Percentiles rank a stretch among this genome's conserved stretches.
phyloP scores from a whole-genome alignment of 805 yeast species.

The Tetrapisispora iriomotensis region DNA sequence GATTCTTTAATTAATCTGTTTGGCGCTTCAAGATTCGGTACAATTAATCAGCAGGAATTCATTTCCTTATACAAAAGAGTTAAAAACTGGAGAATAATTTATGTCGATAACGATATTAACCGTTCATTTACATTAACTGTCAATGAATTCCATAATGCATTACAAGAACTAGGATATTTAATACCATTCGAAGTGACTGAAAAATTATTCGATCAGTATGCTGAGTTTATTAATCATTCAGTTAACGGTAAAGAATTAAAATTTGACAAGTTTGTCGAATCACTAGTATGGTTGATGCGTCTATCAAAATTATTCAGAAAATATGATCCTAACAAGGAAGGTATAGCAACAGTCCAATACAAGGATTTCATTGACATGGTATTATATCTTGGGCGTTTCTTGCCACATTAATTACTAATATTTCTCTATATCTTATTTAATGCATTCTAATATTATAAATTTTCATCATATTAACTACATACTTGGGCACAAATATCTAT shows the following conservation, averaged over 20 bases:
- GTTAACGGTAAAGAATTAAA: slow-evolving; percentile 37
- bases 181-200: slow-evolving; percentile 29
- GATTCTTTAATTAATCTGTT: slow-evolving; percentile 28
- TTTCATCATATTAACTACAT: too few species aligned
- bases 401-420: slow-evolving; percentile 17
- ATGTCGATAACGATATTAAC: slow-evolving; percentile 29
- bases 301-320: slow-evolving; percentile 71
- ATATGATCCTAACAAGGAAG: slow-evolving; percentile 65
- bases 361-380: slow-evolving; percentile 55
- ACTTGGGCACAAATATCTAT: too few species aligned
- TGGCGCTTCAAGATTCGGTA: slow-evolving; percentile 29
- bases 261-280: slow-evolving; percentile 75
- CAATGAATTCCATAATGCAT: slow-evolving; percentile 26
- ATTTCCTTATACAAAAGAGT: slow-evolving; percentile 27
- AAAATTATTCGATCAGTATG: slow-evolving; percentile 29
- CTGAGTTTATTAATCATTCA: slow-evolving; percentile 23
- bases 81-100: slow-evolving; percentile 29
- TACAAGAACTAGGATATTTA: slow-evolving; percentile 28
- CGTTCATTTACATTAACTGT: slow-evolving; percentile 26
- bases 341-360: slow-evolving; percentile 56
- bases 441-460: too few species aligned
- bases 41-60: slow-evolving; percentile 26
- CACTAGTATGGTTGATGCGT: slow-evolving; percentile 64
- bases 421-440: too few species aligned
- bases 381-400: slow-evolving; percentile 30